These are phyloP conservation scores for Venturia oleaginea DNA, from an alignment of 2,329 filamentous ascomycete species.

Conservation along the genomic window DNA sequence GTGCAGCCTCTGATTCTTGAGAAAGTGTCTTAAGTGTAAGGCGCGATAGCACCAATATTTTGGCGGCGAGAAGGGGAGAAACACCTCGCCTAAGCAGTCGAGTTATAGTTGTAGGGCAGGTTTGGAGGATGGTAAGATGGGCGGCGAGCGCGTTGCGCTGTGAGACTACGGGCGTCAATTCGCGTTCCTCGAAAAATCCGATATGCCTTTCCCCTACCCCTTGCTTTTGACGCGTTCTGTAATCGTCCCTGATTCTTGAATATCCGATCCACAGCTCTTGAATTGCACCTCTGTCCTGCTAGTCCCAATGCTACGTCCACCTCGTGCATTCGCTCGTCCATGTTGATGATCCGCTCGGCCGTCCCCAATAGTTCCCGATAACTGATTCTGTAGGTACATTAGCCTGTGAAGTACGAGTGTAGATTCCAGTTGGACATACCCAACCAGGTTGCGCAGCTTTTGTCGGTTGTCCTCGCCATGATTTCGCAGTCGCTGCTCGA, in stretches of 20 bases:
- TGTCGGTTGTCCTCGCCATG: constrained; percentile 55
- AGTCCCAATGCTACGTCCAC: constrained; percentile 63
- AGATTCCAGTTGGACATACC: constrained; percentile 34
- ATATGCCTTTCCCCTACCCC: background rate
- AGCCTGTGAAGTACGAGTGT: background rate
- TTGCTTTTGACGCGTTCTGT: constrained; percentile 28
- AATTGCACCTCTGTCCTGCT: constrained; percentile 71
- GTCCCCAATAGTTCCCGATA: constrained; percentile 89
- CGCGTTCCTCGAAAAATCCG: background rate
- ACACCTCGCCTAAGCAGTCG: constrained; percentile 39
- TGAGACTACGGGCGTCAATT: constrained; percentile 15
- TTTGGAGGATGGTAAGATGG: constrained; percentile 49
- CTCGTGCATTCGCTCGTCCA: constrained; percentile 68
- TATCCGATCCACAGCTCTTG: constrained; percentile 59
- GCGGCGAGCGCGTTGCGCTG: constrained; percentile 36
- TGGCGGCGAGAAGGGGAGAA: constrained; percentile 51
- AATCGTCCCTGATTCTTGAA: constrained; percentile 45
- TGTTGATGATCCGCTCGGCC: constrained; percentile 85
- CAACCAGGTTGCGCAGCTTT: constrained; percentile 57
- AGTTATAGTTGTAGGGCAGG: constrained; percentile 44
- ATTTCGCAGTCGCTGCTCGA: constrained; percentile 55
- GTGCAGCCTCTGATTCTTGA: constrained; percentile 37
- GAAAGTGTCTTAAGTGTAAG: constrained; percentile 66
- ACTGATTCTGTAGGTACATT: constrained; percentile 39
- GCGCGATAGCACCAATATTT: constrained; percentile 60